Evolutionary conservation across 1,139 yeast species (phyloP).

Genomic region (Saccharomyces hybrid): DNA sequence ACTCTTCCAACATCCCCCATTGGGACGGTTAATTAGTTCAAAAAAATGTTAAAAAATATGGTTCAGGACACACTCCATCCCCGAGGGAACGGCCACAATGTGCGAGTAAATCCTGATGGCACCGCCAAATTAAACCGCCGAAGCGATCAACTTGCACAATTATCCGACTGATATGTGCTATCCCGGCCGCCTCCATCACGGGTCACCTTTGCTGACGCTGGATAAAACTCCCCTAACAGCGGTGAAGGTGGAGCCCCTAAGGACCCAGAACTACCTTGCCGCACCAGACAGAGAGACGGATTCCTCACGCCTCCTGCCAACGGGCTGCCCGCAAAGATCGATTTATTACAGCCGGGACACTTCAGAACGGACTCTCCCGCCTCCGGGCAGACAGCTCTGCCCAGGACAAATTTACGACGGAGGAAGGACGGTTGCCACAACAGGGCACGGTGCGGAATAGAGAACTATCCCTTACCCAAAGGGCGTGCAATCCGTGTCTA

Average conservation of each 20-base stretch:
- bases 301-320: slow-evolving; percentile 29
- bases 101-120: not conserved
- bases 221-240: slow-evolving; percentile 40
- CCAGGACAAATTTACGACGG: slow-evolving; percentile 7
- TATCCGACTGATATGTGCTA: slow-evolving; percentile 30
- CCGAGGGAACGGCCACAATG: not conserved
- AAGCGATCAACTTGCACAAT: slow-evolving; percentile 7
- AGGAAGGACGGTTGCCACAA: slow-evolving; percentile 12
- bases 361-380: slow-evolving; percentile 12
- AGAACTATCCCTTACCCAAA: slow-evolving; percentile 7
- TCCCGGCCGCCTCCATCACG: slow-evolving; percentile 40
- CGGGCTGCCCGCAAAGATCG: slow-evolving; percentile 35
- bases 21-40: too few species aligned
- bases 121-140: not conserved
- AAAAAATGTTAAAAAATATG: not conserved
- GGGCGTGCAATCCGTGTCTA: slow-evolving; percentile 25
- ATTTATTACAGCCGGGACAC: slow-evolving; percentile 35
- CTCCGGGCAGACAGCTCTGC: slow-evolving; percentile 4
- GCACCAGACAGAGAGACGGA: slow-evolving; percentile 23
- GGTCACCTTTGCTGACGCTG: slow-evolving; percentile 38
- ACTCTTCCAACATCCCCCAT: too few species aligned
- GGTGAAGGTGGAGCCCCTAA: slow-evolving; percentile 25
- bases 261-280: slow-evolving; percentile 27
- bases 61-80: not conserved
- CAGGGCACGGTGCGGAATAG: slow-evolving; percentile 20